Conservation (phyloP, 805 yeast genomes). For the Kuraishia ogatae region DNA sequence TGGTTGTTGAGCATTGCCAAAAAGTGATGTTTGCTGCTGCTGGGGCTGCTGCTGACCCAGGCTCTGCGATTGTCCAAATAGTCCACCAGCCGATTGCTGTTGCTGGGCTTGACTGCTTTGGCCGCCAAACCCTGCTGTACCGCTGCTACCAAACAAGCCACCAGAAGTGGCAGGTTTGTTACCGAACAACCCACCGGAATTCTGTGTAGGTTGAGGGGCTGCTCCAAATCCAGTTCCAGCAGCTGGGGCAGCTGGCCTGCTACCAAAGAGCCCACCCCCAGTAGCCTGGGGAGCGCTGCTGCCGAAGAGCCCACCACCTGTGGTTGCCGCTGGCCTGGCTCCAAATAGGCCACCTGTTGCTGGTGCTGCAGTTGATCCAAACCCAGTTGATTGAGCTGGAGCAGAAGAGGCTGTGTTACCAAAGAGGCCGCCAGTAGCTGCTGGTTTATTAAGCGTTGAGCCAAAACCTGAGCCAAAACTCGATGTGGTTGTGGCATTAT, state of each 20-base stretch:
- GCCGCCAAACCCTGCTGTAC: constrained; percentile 1
- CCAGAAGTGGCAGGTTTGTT: constrained; percentile 11
- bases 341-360: constrained; percentile 32
- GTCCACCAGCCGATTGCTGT: constrained; percentile 25
- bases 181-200: constrained; percentile 10
- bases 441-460: constrained; percentile 7
- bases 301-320: constrained; percentile 17
- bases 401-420: constrained; percentile 20
- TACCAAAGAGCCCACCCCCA: constrained; percentile 21
- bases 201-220: constrained; percentile 1
- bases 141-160: constrained; percentile 24
- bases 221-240: constrained; percentile 18
- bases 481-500: not conserved
- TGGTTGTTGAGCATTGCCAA: constrained; percentile 20
- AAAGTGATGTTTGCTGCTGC: constrained; percentile 14
- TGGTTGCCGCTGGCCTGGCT: constrained; percentile 12
- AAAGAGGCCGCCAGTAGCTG: constrained; percentile 33
- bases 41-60: constrained; percentile 19
- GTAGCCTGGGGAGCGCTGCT: constrained; percentile 12
- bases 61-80: constrained; percentile 26
- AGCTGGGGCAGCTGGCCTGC: constrained; percentile 9
- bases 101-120: constrained; percentile 19
- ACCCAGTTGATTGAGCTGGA: constrained; percentile 10
- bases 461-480: constrained; percentile 7
- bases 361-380: constrained; percentile 8